phyloP scores from a whole-genome alignment of 2,329 filamentous ascomycete species.

The Penicillium sp. region DNA sequence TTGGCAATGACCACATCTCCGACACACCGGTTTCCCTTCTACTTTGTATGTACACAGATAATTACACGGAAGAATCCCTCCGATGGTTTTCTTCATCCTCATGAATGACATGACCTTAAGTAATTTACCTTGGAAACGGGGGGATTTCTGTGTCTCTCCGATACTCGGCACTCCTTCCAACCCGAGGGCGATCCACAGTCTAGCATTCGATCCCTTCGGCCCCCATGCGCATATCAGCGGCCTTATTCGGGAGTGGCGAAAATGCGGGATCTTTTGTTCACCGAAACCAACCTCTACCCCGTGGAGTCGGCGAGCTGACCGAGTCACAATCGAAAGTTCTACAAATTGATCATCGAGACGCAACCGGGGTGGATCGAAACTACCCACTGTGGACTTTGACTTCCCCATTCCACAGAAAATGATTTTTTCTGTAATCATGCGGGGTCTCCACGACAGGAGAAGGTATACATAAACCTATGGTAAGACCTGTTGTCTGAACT shows the following conservation, averaged over 20 bases:
- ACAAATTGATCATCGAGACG: neutral
- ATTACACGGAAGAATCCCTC: no score
- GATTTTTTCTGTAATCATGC: conserved; percentile 1
- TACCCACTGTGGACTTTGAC: neutral
- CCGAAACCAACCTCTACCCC: conserved; percentile 1
- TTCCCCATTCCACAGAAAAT: neutral
- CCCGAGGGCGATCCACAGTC: no score
- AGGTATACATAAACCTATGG: conserved; percentile 5
- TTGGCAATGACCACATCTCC: neutral
- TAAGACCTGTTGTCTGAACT: neutral
- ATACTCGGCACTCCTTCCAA: conserved; percentile 3
- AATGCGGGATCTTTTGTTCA: neutral
- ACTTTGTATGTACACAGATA: no score
- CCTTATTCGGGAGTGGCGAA: conserved; percentile 6
- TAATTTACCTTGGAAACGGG: no score
- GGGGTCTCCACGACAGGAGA: conserved; percentile 18
- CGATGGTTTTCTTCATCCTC: no score
- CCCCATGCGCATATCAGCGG: neutral
- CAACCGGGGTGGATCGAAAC: neutral
- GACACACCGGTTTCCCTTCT: no score
- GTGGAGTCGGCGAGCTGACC: conserved; percentile 9
- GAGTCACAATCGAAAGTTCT: conserved; percentile 5
- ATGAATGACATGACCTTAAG: no score
- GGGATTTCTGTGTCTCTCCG: neutral
- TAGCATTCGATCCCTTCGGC: neutral